phyloP scores from a whole-genome alignment of 2,329 filamentous ascomycete species.

The Sclerotinia spermophila region DNA sequence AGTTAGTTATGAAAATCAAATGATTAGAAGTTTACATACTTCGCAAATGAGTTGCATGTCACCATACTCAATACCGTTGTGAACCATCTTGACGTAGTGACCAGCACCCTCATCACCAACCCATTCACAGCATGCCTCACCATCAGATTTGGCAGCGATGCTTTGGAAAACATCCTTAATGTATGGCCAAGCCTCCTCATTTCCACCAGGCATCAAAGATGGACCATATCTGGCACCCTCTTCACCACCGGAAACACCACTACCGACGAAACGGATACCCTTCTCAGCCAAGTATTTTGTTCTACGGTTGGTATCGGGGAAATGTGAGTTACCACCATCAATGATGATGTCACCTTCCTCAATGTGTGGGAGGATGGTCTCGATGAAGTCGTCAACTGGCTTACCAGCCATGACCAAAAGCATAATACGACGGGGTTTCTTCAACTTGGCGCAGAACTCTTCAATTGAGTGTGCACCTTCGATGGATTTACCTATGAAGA shows the following conservation, averaged over 20 bases:
- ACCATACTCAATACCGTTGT: constrained; percentile 99
- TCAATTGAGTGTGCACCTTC: constrained; percentile 89
- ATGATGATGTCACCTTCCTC: constrained; percentile 96
- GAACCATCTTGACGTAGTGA: constrained; percentile 99
- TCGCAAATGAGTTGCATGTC: constrained; percentile 99
- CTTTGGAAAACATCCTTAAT: constrained; percentile 99
- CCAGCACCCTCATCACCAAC: constrained; percentile 98
- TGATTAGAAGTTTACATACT: constrained; percentile 51
- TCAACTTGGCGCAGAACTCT: constrained; percentile 95
- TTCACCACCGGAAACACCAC: constrained; percentile 97
- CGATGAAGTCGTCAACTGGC: constrained; percentile 98
- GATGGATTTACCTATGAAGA: constrained; percentile 72
- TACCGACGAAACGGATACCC: constrained; percentile 93
- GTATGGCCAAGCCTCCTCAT: constrained; percentile 95
- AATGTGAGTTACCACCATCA: constrained; percentile 98
- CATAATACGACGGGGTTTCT: constrained; percentile 96
- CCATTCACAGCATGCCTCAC: constrained; percentile 98
- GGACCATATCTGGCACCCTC: constrained; percentile 97
- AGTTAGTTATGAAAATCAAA: constrained; percentile 21
- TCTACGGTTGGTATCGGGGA: constrained; percentile 97
- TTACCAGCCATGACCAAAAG: constrained; percentile 97
- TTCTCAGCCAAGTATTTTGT: constrained; percentile 82
- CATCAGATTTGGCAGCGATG: constrained; percentile 96
- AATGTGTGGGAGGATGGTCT: constrained; percentile 80
- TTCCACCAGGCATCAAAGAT: constrained; percentile 97